A percentile compares a stretch with the other conserved stretches of the same genome.
Evolutionary conservation across 352 stramenopile genomes (phyloP).

Genomic region (Pythium guiyangense): DNA sequence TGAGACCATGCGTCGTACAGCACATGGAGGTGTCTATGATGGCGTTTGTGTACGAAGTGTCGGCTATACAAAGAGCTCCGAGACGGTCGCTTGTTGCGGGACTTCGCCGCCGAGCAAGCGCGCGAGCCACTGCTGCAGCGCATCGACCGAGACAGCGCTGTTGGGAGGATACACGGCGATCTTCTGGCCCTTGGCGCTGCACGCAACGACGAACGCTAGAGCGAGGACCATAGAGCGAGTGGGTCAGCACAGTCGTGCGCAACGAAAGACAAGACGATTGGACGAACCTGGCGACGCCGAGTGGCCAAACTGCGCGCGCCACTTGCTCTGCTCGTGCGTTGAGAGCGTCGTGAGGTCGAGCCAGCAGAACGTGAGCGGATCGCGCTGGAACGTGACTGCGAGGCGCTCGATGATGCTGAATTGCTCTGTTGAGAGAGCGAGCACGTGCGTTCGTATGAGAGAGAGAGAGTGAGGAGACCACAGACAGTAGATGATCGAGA

Average conservation of each 20-base stretch:
- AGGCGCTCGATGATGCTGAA: constrained; percentile 62
- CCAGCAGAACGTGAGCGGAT: constrained; percentile 81
- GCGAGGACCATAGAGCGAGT: too few relatives aligned
- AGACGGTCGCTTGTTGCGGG: constrained; percentile 28
- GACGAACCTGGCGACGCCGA: constrained; percentile 23
- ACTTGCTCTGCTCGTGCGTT: constrained; percentile 27
- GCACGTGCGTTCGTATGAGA: neutral
- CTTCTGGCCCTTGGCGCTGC: constrained; percentile 64
- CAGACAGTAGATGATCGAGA: too few relatives aligned
- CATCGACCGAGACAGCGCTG: constrained; percentile 21
- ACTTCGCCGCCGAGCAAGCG: constrained; percentile 60
- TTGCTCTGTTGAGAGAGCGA: constrained; percentile 53
- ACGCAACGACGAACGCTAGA: constrained; percentile 51
- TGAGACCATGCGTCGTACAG: too few relatives aligned
- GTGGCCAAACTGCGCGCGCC: constrained; percentile 40
- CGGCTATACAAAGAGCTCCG: constrained; percentile 35
- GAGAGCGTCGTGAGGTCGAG: constrained; percentile 38
- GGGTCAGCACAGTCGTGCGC: too few relatives aligned
- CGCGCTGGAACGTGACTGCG: constrained; percentile 55
- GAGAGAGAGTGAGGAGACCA: too few relatives aligned
- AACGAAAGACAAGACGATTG: too few relatives aligned
- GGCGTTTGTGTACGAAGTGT: too few relatives aligned
- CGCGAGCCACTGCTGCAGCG: constrained; percentile 54
- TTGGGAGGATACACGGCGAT: constrained; percentile 30
- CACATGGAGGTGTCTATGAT: too few relatives aligned